Base-by-base conservation (phyloP, 2,329 filamentous ascomycete genomes). In the Exophiala viscosa region DNA sequence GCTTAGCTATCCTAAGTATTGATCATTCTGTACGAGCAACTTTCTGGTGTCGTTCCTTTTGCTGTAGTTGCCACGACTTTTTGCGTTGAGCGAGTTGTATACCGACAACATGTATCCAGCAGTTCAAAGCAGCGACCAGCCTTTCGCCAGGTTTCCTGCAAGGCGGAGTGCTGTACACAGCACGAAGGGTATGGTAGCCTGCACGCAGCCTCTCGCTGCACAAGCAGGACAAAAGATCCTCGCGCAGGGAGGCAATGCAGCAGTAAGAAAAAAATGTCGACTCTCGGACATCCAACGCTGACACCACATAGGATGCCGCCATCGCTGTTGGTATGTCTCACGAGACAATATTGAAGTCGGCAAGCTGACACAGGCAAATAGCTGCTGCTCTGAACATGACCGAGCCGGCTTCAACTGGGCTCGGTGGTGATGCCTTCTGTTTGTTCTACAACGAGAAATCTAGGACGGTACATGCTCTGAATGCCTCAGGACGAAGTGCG, bases 351-450 rank as follows among this genome's bases (percentile, higher is more conserved):
- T 34, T 43, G 38, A 34, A 42, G 14, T 50, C 48, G n/a, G n/a
- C n/a, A n/a, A n/a, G n/a, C n/a, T n/a, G n/a, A n/a, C n/a, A n/a
- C n/a, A n/a, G n/a, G n/a, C n/a, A n/a, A n/a, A n/a, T 35, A 88
- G 92, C 92, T 40, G 93, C 93, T 28, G 90, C 84, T 5, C 77
- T 99, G 50, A 96, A 96, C 71, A 81, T 97, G 66, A 96, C 91
- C 0, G 93, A 99, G 67, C 92, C 92, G 5, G 84, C 84, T 53
- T 93, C 87, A 2, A 97, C 92, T 0, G 92, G 93, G 36, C 96
- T 97, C 54, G 92, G 93, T 52, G 92, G 92, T 57, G 93, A 99
- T 72, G 90, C 95, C 84, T 97, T 97, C 73, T 91, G 90, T 69
- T 82, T 97, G 32, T 96, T 83, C 77, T 96, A 92, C 75, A 82